Percentiles rank a stretch among this genome's conserved stretches.
Conservation (phyloP, 2,329 filamentous ascomycete genomes). For the Diaporthe helianthi region DNA sequence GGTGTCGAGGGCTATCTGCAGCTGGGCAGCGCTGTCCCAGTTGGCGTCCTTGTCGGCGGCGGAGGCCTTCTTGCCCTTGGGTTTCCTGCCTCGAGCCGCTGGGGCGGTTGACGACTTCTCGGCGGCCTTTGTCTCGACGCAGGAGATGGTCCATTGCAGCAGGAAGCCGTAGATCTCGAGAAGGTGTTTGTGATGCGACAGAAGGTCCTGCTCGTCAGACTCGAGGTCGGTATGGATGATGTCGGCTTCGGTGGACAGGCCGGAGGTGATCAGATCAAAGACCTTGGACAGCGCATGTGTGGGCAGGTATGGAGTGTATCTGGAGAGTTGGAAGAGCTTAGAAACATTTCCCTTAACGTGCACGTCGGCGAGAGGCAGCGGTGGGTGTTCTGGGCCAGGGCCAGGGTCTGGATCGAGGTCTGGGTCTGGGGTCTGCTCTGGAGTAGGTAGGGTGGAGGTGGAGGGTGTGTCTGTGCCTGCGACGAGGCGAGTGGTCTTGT, state of each 20-base stretch:
- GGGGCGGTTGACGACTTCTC: slow-evolving; percentile 82
- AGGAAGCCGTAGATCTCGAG: slow-evolving; percentile 95
- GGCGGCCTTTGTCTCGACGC: slow-evolving; percentile 91
- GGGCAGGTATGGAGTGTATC: slow-evolving; percentile 81
- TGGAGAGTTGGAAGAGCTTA: slow-evolving; percentile 71
- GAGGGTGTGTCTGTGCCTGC: slow-evolving; percentile 1
- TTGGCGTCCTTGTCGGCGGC: slow-evolving; percentile 71
- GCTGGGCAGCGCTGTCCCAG: slow-evolving; percentile 89
- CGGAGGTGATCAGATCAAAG: slow-evolving; percentile 88
- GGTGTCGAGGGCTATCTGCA: slow-evolving; percentile 86
- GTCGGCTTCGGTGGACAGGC: slow-evolving; percentile 84
- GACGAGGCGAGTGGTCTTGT: not conserved
- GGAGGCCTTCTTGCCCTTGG: slow-evolving; percentile 77
- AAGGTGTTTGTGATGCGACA: slow-evolving; percentile 87
- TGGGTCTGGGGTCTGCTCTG: slow-evolving; percentile 35
- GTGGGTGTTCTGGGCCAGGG: not conserved
- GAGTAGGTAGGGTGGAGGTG: slow-evolving; percentile 24
- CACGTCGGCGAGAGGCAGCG: slow-evolving; percentile 12
- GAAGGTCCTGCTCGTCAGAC: slow-evolving; percentile 86
- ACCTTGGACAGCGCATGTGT: slow-evolving; percentile 88
- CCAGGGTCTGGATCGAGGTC: slow-evolving; percentile 32
- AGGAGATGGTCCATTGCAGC: slow-evolving; percentile 92
- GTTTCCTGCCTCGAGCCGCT: slow-evolving; percentile 74
- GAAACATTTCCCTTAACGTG: slow-evolving; percentile 58
- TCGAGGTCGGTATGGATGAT: slow-evolving; percentile 86